Conservation (phyloP, 805 yeast species). For the Ogataea angusta region DNA sequence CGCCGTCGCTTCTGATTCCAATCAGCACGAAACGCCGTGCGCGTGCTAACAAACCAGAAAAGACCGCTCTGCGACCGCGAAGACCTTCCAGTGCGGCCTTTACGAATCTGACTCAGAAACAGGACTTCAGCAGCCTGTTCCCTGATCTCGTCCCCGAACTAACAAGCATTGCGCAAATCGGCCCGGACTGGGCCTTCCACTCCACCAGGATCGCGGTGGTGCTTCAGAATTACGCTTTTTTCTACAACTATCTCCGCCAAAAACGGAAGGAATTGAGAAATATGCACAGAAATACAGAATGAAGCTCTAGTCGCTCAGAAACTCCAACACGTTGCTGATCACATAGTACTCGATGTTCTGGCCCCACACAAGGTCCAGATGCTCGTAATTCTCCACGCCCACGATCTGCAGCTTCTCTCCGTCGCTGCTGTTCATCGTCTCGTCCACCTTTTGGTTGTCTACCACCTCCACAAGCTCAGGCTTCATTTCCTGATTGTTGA, state of each 20-base stretch:
- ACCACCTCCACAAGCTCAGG: not conserved
- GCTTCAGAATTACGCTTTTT: slow-evolving; percentile 14
- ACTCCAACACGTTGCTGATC: slow-evolving; percentile 38
- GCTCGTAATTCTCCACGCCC: slow-evolving; percentile 74
- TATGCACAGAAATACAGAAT: not conserved
- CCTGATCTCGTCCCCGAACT: slow-evolving; percentile 6
- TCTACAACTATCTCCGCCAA: slow-evolving; percentile 10
- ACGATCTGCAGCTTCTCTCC: slow-evolving; percentile 25
- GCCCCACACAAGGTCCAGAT: slow-evolving; percentile 94
- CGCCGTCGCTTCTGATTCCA: slow-evolving; percentile 16
- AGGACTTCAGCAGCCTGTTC: slow-evolving; percentile 3
- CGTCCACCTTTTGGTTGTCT: slow-evolving; percentile 21
- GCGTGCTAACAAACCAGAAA: slow-evolving; percentile 1
- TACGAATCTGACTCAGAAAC: not conserved
- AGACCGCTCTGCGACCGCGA: slow-evolving; percentile 2
- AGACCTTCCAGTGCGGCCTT: not conserved
- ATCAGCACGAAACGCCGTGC: slow-evolving; percentile 11
- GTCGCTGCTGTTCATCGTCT: slow-evolving; percentile 1
- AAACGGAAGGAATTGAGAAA: slow-evolving; percentile 12
- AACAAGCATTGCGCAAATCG: not conserved
- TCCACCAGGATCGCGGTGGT: slow-evolving; percentile 11
- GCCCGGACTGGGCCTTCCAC: slow-evolving; percentile 10
- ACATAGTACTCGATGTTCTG: slow-evolving; percentile 51
- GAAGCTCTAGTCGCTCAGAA: slow-evolving; percentile 16
- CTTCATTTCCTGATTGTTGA: slow-evolving; percentile 5